Evolutionary conservation across 1,139 yeast species (phyloP).

Genomic region (Meyerozyma athensensis): DNA sequence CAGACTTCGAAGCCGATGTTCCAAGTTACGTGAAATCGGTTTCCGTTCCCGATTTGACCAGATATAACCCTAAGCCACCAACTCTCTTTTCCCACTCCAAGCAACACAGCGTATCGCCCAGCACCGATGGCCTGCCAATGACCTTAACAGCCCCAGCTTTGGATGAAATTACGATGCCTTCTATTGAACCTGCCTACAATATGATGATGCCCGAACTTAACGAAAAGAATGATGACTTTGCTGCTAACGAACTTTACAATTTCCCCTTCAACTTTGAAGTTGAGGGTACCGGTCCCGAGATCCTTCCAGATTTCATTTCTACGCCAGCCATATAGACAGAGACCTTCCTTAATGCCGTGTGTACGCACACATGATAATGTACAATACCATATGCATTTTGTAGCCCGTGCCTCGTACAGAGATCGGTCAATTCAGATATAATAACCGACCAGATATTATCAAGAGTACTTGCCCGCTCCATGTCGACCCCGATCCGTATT

Average conservation of each 20-base stretch:
- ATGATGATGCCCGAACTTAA: slow-evolving; percentile 1
- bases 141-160: background rate
- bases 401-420: background rate
- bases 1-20: background rate
- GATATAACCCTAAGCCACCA: background rate
- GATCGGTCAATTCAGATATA: background rate
- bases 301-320: background rate
- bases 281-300: background rate
- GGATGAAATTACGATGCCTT: background rate
- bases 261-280: slow-evolving; percentile 1
- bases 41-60: slow-evolving; percentile 3
- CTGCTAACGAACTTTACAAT: slow-evolving; percentile 1
- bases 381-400: background rate
- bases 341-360: background rate
- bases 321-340: slow-evolving; percentile 1
- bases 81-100: slow-evolving; percentile 2
- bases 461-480: too few species aligned
- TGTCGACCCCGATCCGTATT: too few species aligned
- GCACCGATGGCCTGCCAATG: background rate
- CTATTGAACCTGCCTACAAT: background rate
- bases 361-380: slow-evolving; percentile 2
- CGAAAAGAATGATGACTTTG: background rate
- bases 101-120: background rate
- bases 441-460: too few species aligned
- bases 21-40: slow-evolving; percentile 1